Percentiles rank a stretch among this genome's conserved stretches.
Conservation (phyloP, 2,329 filamentous ascomycete species). For the Cucurbitaria berberidis region DNA sequence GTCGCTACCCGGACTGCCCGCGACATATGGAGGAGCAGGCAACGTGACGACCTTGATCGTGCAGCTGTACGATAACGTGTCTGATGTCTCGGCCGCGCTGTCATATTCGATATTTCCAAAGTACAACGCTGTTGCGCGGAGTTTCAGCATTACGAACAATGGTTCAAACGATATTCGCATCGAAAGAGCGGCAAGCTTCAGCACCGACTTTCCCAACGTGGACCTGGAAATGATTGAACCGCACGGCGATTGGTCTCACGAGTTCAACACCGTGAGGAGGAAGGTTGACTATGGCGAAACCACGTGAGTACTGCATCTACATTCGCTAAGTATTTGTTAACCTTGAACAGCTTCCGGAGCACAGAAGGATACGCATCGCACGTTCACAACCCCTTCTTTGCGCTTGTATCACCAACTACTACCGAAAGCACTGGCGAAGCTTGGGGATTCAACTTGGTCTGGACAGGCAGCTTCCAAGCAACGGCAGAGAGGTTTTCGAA, state of each 20-base stretch:
- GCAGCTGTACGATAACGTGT: slow-evolving; percentile 64
- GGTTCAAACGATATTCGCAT: slow-evolving; percentile 60
- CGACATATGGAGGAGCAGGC: slow-evolving; percentile 62
- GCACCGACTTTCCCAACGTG: slow-evolving; percentile 65
- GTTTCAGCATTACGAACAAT: slow-evolving; percentile 66
- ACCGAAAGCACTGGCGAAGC: slow-evolving; percentile 67
- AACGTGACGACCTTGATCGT: slow-evolving; percentile 67
- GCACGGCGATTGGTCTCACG: slow-evolving; percentile 67
- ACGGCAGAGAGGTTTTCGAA: slow-evolving; percentile 69
- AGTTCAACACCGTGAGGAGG: slow-evolving; percentile 61
- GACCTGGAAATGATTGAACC: slow-evolving; percentile 69
- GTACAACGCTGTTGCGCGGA: slow-evolving; percentile 66
- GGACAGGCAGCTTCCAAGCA: slow-evolving; percentile 67
- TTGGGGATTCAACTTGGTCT: slow-evolving; percentile 70
- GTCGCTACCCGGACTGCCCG: slow-evolving; percentile 61
- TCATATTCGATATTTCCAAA: slow-evolving; percentile 69
- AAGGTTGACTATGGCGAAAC: slow-evolving; percentile 62
- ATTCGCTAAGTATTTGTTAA: slow-evolving; percentile 5
- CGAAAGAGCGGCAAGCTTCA: slow-evolving; percentile 65
- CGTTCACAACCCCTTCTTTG: slow-evolving; percentile 69
- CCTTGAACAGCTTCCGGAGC: slow-evolving; percentile 62
- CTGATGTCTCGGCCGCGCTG: slow-evolving; percentile 63
- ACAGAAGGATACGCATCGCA: slow-evolving; percentile 68
- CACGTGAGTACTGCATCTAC: slow-evolving; percentile 16
- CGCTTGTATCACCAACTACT: slow-evolving; percentile 61